These are phyloP conservation scores for Yamagishiella unicocca DNA, from an alignment of 139 green algal genomes.

Conservation along the genomic window DNA sequence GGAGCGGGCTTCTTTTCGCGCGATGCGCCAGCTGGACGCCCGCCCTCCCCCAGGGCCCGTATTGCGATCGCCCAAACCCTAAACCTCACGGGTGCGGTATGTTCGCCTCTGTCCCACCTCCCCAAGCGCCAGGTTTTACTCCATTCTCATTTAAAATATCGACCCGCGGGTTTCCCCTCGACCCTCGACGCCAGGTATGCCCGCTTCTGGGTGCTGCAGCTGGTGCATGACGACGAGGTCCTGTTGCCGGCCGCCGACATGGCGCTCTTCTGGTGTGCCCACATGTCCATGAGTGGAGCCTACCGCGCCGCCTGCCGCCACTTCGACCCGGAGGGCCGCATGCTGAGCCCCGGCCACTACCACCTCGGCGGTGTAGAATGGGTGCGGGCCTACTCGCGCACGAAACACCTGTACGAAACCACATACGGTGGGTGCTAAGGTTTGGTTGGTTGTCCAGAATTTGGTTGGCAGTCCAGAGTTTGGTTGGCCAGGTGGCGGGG, in stretches of 20 bases:
- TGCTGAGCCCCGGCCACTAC: not conserved
- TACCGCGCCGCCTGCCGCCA: conserved; percentile 12
- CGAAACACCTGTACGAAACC: conserved; percentile 25
- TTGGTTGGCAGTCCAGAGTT: no score
- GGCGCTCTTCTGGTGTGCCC: conserved; percentile 17
- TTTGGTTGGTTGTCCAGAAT: no score
- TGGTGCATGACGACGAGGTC: not conserved
- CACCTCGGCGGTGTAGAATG: not conserved
- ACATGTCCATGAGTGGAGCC: not conserved
- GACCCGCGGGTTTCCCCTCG: no score
- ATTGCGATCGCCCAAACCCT: not conserved
- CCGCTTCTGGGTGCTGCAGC: conserved; percentile 20
- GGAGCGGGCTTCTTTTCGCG: no score
- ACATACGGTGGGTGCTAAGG: conserved; percentile 23
- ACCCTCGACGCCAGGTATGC: not conserved
- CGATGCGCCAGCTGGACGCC: no score
- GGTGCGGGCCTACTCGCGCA: conserved; percentile 11
- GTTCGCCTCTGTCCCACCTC: not conserved
- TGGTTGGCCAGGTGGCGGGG: no score
- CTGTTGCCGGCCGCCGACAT: not conserved
- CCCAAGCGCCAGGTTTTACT: not conserved
- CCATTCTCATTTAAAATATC: no score
- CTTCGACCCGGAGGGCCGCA: not conserved
- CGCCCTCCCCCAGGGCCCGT: not conserved
- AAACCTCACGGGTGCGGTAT: not conserved